Conservation (phyloP, 225 moss, liverwort and hornwort genomes). For the Pseudisothecium myosuroides region DNA sequence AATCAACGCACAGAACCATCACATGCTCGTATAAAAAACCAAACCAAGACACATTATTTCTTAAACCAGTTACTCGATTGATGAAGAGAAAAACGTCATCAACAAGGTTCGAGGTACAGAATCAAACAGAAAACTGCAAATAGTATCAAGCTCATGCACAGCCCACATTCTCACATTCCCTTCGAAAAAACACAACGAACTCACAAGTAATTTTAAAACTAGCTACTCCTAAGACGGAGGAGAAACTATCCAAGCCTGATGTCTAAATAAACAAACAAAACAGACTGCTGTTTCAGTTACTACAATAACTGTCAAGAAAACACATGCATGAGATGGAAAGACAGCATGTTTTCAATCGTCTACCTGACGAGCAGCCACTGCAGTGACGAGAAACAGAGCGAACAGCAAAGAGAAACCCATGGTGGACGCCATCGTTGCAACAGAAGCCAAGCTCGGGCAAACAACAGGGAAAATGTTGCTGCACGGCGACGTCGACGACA, state of each 20-base stretch:
- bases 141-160: not conserved
- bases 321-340: not conserved
- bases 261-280: too few relatives aligned
- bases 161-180: not conserved
- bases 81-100: not conserved
- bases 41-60: too few relatives aligned
- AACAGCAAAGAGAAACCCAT: not conserved
- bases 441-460: not conserved
- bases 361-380: not conserved
- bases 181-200: accelerated
- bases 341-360: accelerated
- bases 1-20: too few relatives aligned
- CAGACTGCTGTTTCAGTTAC: not conserved
- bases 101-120: too few relatives aligned
- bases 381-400: not conserved
- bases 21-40: not conserved
- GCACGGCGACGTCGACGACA: not conserved
- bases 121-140: too few relatives aligned
- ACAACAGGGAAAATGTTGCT: accelerated
- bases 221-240: not conserved
- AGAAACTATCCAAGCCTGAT: too few relatives aligned
- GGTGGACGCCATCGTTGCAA: not conserved
- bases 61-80: not conserved
- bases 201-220: accelerated
- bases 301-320: too few relatives aligned